These are phyloP conservation scores for Trametes cinnabarina DNA, from an alignment of 768 basidiomycete genomes.

Conservation along the genomic window DNA sequence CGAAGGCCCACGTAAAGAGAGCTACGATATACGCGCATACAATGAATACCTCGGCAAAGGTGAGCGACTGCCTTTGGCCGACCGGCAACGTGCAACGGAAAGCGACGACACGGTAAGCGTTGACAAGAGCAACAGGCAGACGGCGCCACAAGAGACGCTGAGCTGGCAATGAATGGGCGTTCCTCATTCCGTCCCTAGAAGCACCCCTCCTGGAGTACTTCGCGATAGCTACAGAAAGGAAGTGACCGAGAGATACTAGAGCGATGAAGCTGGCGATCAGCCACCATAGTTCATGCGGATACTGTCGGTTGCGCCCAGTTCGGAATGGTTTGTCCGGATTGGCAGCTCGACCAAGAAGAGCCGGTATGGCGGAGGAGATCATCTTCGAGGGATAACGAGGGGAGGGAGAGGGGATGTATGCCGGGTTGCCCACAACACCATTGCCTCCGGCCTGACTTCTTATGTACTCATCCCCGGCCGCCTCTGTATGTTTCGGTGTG, in stretches of 20 bases:
- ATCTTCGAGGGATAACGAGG: neutral
- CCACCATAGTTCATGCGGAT: constrained; percentile 44
- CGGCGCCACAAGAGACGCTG: constrained; percentile 19
- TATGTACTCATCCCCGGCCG: neutral
- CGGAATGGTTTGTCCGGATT: constrained; percentile 13
- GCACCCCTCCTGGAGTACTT: neutral
- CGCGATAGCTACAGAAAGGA: constrained; percentile 21
- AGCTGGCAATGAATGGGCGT: neutral
- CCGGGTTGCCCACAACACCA: no score
- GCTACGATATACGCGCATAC: constrained; percentile 34
- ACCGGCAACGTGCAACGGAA: constrained; percentile 33
- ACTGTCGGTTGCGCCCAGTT: constrained; percentile 16
- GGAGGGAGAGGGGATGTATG: neutral
- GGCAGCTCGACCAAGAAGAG: neutral
- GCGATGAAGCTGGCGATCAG: constrained; percentile 42
- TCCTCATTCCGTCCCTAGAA: neutral
- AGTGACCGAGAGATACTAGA: constrained; percentile 38
- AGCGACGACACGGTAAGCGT: constrained; percentile 30
- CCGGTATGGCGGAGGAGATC: neutral
- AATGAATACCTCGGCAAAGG: constrained; percentile 36
- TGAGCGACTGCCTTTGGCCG: constrained; percentile 31
- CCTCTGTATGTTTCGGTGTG: no score
- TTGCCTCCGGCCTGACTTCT: neutral
- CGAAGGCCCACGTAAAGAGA: constrained; percentile 29
- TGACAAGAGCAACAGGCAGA: constrained; percentile 27